phyloP scores from a whole-genome alignment of 305 asterid genomes.

The Euphrasia arctica region DNA sequence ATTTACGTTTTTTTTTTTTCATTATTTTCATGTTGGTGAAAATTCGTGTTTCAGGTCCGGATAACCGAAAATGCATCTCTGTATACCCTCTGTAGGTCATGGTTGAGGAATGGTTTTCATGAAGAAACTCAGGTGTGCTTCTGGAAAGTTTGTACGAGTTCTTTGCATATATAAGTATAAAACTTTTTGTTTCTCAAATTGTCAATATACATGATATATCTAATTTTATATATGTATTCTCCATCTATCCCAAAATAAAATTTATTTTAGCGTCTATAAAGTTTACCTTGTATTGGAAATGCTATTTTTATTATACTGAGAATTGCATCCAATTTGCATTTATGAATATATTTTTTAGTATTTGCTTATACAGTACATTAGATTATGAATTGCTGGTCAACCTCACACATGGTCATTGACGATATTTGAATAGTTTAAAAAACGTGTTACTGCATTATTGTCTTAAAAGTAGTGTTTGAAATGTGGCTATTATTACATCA shows the following conservation, averaged over 20 bases:
- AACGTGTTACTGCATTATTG: not conserved
- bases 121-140: conserved; percentile 74
- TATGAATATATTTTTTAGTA: not conserved
- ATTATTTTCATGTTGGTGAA: conserved; percentile 14
- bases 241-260: not conserved
- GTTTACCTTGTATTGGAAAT: not conserved
- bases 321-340: not conserved
- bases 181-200: not conserved
- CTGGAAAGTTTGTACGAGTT: conserved; percentile 19
- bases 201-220: not conserved
- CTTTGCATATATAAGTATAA: conserved; percentile 13
- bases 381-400: not conserved
- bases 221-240: not conserved
- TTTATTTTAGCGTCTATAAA: not conserved
- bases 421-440: not conserved
- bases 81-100: conserved; percentile 77
- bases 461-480: not conserved
- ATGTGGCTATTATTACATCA: not conserved
- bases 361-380: not conserved
- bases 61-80: conserved; percentile 60
- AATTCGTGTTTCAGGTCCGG: conserved; percentile 51
- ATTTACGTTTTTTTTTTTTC: not conserved
- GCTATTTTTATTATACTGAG: not conserved
- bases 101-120: conserved; percentile 79
- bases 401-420: not conserved